Percentiles rank a stretch among this genome's conserved stretches.
phyloP scores from a whole-genome alignment of 192 early-diverging fungal genomes.

The Umbelopsis isabellina region DNA sequence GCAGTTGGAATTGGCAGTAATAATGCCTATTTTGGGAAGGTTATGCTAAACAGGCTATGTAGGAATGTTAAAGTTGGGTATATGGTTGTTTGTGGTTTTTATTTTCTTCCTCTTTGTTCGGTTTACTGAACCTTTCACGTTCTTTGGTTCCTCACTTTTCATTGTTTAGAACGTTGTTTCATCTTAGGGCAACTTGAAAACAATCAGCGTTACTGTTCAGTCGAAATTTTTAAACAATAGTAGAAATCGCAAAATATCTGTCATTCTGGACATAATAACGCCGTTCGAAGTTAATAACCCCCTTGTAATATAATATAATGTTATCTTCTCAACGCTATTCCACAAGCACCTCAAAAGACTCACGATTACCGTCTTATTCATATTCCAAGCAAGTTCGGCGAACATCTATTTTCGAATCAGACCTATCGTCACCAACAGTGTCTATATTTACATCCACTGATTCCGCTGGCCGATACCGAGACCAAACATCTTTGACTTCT shows the following conservation, averaged over 20 bases:
- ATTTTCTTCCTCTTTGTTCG: not conserved
- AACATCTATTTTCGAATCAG: not conserved
- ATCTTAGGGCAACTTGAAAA: too few species aligned
- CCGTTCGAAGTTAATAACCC: not conserved
- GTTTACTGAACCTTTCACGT: not conserved
- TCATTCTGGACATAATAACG: too few species aligned
- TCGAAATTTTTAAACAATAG: too few species aligned
- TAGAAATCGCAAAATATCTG: too few species aligned
- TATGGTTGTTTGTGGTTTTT: conserved; percentile 1
- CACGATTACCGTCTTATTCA: not conserved
- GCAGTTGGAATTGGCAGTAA: conserved; percentile 22
- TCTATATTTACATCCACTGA: conserved; percentile 2
- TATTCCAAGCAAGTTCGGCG: not conserved
- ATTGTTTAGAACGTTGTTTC: not conserved
- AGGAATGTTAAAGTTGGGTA: conserved; percentile 10
- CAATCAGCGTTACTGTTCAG: too few species aligned
- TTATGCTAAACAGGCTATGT: conserved; percentile 14
- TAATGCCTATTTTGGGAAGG: conserved; percentile 19
- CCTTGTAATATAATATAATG: not conserved
- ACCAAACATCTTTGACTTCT: not conserved
- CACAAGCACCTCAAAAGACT: not conserved
- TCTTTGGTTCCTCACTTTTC: not conserved
- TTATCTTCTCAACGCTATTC: conserved; percentile 5
- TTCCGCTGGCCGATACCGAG: not conserved
- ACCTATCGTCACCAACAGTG: not conserved